Percentiles rank a stretch among this genome's conserved stretches.
Evolutionary conservation across 768 basidiomycete genomes (phyloP).

Genomic region (Podaxis sp.): DNA sequence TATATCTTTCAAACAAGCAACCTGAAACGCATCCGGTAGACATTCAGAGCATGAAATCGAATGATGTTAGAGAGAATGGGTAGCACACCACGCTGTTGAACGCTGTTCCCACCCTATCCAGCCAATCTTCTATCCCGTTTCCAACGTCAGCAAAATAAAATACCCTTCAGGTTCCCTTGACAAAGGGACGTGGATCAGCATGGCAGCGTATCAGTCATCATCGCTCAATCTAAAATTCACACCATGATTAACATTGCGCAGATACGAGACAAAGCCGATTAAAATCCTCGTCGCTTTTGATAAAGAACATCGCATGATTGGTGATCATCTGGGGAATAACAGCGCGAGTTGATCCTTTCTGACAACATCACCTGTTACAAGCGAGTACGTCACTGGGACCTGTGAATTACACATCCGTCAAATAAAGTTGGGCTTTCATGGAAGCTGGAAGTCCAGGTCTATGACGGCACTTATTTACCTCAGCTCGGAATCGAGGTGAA

Average conservation of each 20-base stretch:
- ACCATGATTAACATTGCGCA: neutral
- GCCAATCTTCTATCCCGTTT: neutral
- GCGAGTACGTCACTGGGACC: too few relatives aligned
- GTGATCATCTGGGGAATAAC: neutral
- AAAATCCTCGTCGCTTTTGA: neutral
- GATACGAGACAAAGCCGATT: neutral
- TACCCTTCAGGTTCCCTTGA: neutral
- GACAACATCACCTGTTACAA: too few relatives aligned
- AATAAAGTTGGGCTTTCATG: too few relatives aligned
- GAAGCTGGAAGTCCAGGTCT: too few relatives aligned
- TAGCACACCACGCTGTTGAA: too few relatives aligned
- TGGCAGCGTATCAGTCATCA: slow-evolving; percentile 1
- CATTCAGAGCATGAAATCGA: too few relatives aligned
- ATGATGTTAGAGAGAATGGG: too few relatives aligned
- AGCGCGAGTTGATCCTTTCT: too few relatives aligned
- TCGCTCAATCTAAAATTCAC: neutral
- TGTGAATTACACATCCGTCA: too few relatives aligned
- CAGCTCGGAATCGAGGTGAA: neutral
- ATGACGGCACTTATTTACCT: neutral
- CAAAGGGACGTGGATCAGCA: neutral
- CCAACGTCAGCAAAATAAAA: neutral
- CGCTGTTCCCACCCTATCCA: neutral
- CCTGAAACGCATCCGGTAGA: too few relatives aligned
- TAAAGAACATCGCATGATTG: neutral
- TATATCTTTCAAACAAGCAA: too few relatives aligned